Percentiles rank a stretch among this genome's conserved stretches.
Evolutionary conservation across 305 asterid species (phyloP).

Genomic region (Plantago coronopus): DNA sequence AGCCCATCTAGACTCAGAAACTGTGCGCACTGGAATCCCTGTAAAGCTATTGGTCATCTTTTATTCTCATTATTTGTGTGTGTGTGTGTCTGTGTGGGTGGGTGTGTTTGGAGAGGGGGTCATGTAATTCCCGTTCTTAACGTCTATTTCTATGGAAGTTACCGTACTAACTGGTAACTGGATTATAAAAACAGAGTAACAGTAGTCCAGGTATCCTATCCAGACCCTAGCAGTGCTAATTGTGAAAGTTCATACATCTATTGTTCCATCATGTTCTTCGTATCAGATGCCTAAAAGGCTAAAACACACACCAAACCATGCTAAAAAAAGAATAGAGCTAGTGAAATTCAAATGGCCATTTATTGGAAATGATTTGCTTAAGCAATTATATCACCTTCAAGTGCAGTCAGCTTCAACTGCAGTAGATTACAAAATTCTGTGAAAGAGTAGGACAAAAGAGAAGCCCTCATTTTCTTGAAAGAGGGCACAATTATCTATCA

Average conservation of each 20-base stretch:
- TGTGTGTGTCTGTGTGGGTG: too few species aligned
- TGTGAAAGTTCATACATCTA: background rate
- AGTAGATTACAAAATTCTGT: background rate
- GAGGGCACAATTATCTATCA: constrained; percentile 1
- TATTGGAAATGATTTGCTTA: background rate
- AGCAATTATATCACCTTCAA: background rate
- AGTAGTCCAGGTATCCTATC: background rate
- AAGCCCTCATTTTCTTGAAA: background rate
- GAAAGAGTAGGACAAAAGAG: constrained; percentile 1
- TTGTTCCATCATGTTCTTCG: too few species aligned
- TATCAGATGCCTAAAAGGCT: background rate
- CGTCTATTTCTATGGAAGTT: background rate
- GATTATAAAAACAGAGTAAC: background rate
- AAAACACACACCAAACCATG: background rate
- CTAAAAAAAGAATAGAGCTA: background rate
- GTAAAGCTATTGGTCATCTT: too few species aligned
- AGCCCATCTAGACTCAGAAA: too few species aligned
- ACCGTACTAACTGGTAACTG: background rate
- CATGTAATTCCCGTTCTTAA: too few species aligned
- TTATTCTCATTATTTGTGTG: too few species aligned
- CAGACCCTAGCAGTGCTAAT: background rate
- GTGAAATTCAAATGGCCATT: background rate
- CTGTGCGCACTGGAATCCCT: too few species aligned
- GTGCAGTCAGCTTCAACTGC: background rate
- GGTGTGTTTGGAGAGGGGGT: too few species aligned